Conservation (phyloP, 768 basidiomycete genomes). For the Pleurotus ostreatus region DNA sequence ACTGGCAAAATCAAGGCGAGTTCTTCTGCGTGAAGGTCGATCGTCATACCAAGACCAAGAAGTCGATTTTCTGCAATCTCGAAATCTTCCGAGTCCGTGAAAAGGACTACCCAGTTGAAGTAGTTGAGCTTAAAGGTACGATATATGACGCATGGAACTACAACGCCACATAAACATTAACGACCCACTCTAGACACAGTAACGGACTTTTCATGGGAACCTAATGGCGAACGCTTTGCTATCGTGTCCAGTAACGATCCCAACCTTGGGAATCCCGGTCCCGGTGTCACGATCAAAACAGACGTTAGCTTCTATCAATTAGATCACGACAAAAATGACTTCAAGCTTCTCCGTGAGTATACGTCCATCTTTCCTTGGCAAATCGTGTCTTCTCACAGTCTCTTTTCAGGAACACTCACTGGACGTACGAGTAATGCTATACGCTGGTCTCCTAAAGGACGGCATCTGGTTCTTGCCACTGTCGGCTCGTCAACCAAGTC, state of each 20-base stretch:
- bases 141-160: background rate
- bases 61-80: conserved; percentile 96
- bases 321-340: conserved; percentile 90
- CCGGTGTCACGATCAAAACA: conserved; percentile 93
- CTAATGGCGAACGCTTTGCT: conserved; percentile 94
- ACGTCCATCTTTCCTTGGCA: conserved; percentile 10
- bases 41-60: conserved; percentile 97
- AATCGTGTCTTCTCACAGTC: conserved; percentile 8
- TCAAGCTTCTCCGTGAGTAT: conserved; percentile 76
- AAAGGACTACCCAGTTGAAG: conserved; percentile 97
- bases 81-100: conserved; percentile 97
- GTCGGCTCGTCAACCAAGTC: conserved; percentile 94
- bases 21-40: conserved; percentile 99
- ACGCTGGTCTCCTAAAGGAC: conserved; percentile 94
- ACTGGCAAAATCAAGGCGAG: conserved; percentile 98
- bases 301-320: conserved; percentile 96
- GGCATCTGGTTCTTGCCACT: conserved; percentile 93
- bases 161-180: conserved; percentile 8
- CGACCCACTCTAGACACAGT: conserved; percentile 64
- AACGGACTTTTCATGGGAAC: conserved; percentile 97
- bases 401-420: conserved; percentile 61
- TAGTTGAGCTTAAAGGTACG: conserved; percentile 92
- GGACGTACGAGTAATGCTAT: conserved; percentile 89
- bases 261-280: conserved; percentile 84
- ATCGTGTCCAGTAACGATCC: conserved; percentile 94